A percentile compares a stretch with the other conserved stretches of the same genome.
These are phyloP conservation scores for Aspergillus cejpii DNA, from an alignment of 2,329 filamentous ascomycete species.

Conservation along the genomic window DNA sequence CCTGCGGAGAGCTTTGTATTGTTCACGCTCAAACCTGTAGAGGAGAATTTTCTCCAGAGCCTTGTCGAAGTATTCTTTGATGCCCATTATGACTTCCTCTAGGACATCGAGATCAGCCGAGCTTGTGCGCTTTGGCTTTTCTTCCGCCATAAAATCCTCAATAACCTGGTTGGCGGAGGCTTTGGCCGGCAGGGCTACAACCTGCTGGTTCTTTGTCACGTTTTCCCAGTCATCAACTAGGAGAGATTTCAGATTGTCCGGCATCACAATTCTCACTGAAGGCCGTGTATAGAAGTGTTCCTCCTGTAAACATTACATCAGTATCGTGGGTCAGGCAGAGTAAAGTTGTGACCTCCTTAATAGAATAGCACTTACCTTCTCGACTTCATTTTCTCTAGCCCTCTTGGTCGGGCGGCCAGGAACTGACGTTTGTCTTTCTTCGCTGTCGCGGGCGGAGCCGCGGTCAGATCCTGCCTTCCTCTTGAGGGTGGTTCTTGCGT, in stretches of 20 bases:
- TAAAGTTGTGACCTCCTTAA: not conserved
- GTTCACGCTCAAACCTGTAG: conserved; percentile 87
- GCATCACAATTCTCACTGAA: conserved; percentile 76
- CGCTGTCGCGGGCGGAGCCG: conserved; percentile 40
- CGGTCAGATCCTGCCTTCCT: conserved; percentile 39
- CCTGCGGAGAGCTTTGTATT: conserved; percentile 72
- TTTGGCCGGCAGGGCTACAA: conserved; percentile 74
- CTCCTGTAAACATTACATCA: conserved; percentile 55
- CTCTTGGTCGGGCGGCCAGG: conserved; percentile 41
- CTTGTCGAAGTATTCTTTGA: conserved; percentile 93
- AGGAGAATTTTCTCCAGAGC: conserved; percentile 79
- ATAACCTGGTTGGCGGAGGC: conserved; percentile 71
- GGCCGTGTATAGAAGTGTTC: conserved; percentile 78
- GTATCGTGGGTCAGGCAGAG: not conserved
- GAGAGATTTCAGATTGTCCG: conserved; percentile 82
- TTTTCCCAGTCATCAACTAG: conserved; percentile 99
- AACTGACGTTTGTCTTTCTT: conserved; percentile 41
- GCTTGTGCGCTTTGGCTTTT: conserved; percentile 59
- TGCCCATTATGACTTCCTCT: conserved; percentile 77
- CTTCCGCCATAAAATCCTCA: conserved; percentile 68
- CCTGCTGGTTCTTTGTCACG: conserved; percentile 86
- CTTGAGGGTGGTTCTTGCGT: conserved; percentile 32
- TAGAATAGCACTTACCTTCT: conserved; percentile 35
- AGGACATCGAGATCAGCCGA: conserved; percentile 71
- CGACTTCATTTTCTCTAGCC: conserved; percentile 43